These are phyloP conservation scores for Polyporus arcularius DNA, from an alignment of 768 basidiomycete genomes.

Conservation along the genomic window DNA sequence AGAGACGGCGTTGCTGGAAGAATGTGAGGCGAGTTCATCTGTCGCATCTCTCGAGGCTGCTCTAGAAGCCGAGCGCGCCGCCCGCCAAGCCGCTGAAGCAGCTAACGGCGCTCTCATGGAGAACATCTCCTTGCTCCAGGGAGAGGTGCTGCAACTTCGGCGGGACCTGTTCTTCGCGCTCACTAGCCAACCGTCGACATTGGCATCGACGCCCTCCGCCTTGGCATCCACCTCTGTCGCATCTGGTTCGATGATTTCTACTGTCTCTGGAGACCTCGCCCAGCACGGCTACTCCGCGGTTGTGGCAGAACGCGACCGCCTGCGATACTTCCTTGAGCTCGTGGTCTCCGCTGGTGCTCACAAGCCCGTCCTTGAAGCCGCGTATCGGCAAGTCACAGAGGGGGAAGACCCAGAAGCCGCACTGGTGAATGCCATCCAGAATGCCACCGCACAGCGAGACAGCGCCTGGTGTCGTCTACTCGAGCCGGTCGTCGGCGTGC, in stretches of 20 bases:
- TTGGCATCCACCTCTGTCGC: background rate
- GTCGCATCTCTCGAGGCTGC: slow-evolving; percentile 10
- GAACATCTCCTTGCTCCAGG: slow-evolving; percentile 8
- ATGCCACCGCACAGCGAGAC: slow-evolving; percentile 15
- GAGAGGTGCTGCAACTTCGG: slow-evolving; percentile 11
- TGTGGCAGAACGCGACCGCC: slow-evolving; percentile 15
- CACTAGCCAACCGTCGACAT: background rate
- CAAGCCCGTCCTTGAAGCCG: slow-evolving; percentile 18
- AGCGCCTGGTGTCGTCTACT: slow-evolving; percentile 25
- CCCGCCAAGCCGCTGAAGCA: slow-evolving; percentile 2
- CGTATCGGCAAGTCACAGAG: slow-evolving; percentile 6
- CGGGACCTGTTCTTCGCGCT: slow-evolving; percentile 10
- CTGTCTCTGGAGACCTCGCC: background rate
- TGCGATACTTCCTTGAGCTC: slow-evolving; percentile 19
- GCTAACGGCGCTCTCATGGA: slow-evolving; percentile 4
- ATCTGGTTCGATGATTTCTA: background rate
- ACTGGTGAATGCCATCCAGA: slow-evolving; percentile 23
- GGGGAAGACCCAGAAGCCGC: slow-evolving; percentile 24
- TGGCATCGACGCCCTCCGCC: background rate
- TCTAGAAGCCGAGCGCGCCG: slow-evolving; percentile 10
- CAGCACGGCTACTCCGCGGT: slow-evolving; percentile 16
- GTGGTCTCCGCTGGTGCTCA: slow-evolving; percentile 14
- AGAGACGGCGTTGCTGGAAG: slow-evolving; percentile 1
- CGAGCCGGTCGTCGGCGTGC: slow-evolving; percentile 25
- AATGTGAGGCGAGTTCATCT: background rate